A percentile compares a stretch with the other conserved stretches of the same genome.
Conservation (phyloP, 352 stramenopile genomes). For the Thalassiosira mediterranea region DNA sequence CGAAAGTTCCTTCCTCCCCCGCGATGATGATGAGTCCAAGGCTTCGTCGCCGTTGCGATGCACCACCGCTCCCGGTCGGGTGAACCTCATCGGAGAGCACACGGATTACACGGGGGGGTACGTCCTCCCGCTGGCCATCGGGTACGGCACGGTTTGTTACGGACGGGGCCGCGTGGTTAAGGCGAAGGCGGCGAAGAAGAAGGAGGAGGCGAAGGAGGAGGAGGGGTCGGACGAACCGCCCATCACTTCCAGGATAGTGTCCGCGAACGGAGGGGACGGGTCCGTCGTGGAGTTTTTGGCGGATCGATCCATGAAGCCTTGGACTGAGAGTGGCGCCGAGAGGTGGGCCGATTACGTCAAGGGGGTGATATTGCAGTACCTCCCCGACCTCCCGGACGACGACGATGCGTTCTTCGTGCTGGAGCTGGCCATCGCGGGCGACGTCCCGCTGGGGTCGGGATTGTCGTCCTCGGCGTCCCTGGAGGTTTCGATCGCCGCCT, state of each 20-base stretch:
- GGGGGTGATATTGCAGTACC: slow-evolving; percentile 91
- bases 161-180: slow-evolving; percentile 86
- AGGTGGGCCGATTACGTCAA: slow-evolving; percentile 93
- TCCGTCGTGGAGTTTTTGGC: slow-evolving; percentile 25
- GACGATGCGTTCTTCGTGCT: slow-evolving; percentile 80
- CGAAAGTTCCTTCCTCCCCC: slow-evolving; percentile 42
- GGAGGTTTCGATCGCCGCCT: slow-evolving; percentile 90
- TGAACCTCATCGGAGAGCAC: slow-evolving; percentile 97
- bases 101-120: slow-evolving; percentile 96
- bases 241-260: slow-evolving; percentile 28
- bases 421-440: slow-evolving; percentile 87
- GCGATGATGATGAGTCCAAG: slow-evolving; percentile 11
- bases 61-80: slow-evolving; percentile 88
- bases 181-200: neutral
- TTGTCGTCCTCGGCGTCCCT: slow-evolving; percentile 92
- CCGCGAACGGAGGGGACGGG: slow-evolving; percentile 11
- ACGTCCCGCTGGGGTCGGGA: slow-evolving; percentile 91
- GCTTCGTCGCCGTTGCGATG: slow-evolving; percentile 4
- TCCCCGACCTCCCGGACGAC: slow-evolving; percentile 67
- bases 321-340: slow-evolving; percentile 4
- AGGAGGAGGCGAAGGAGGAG: neutral
- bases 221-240: no score
- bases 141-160: slow-evolving; percentile 70
- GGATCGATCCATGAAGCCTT: slow-evolving; percentile 17
- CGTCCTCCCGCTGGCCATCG: slow-evolving; percentile 92